These are phyloP conservation scores for Aquilaria yunnanensis DNA, from an alignment of 345 rosid species.

Conservation along the genomic window DNA sequence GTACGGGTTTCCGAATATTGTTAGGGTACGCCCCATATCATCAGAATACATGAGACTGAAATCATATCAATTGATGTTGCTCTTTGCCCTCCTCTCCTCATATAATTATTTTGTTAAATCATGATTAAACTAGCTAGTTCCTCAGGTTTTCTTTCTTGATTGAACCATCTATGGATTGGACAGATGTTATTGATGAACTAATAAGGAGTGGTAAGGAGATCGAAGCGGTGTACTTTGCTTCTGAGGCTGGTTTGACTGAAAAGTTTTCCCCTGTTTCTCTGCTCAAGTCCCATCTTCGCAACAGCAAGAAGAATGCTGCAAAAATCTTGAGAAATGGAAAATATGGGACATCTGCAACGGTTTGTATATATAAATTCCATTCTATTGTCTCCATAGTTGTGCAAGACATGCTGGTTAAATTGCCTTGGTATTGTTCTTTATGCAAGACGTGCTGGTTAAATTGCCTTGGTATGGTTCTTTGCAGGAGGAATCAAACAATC, in stretches of 20 bases:
- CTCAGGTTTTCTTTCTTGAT: background rate
- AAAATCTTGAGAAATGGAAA: conserved; percentile 32
- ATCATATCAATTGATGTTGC: too few relatives aligned
- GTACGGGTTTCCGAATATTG: too few relatives aligned
- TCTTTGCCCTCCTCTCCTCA: too few relatives aligned
- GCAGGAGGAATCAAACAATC: conserved; percentile 45
- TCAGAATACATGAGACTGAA: too few relatives aligned
- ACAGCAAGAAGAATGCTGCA: conserved; percentile 33
- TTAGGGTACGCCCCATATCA: too few relatives aligned
- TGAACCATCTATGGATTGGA: conserved; percentile 4
- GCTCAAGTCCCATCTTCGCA: conserved; percentile 39
- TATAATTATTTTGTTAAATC: too few relatives aligned
- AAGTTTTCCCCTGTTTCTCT: conserved; percentile 41
- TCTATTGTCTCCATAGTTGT: background rate
- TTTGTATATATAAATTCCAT: conserved; percentile 4
- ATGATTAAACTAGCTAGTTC: too few relatives aligned
- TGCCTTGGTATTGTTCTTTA: background rate
- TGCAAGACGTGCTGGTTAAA: background rate
- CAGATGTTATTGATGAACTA: conserved; percentile 47
- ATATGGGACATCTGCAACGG: conserved; percentile 28
- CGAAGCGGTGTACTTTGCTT: conserved; percentile 53
- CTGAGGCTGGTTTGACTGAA: conserved; percentile 41
- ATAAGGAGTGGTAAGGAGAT: conserved; percentile 47
- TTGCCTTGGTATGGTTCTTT: conserved; percentile 1
- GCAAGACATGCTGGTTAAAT: background rate